Conservation (phyloP, 176 grass and related monocot species). For the Tuctoria greenei region DNA sequence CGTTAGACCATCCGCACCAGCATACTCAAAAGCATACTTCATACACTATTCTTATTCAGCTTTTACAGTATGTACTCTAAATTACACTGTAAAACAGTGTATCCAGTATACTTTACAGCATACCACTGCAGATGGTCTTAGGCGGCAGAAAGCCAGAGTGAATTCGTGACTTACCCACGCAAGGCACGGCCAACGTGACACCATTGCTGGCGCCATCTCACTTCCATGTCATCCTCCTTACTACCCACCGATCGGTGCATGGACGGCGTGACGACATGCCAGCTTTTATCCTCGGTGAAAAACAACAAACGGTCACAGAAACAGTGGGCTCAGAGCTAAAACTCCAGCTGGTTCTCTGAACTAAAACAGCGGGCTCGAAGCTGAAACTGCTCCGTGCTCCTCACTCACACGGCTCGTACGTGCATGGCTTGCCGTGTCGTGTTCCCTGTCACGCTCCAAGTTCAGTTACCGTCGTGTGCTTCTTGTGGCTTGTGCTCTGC, state of each 20-base stretch:
- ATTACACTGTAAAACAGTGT: no score
- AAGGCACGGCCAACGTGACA: not conserved
- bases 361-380: not conserved
- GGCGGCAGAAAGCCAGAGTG: constrained; percentile 1
- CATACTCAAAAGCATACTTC: no score
- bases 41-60: no score
- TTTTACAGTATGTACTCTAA: no score
- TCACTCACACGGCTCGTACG: no score
- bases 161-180: not conserved
- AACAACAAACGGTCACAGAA: not conserved
- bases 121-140: no score
- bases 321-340: not conserved
- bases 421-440: no score
- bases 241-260: not conserved
- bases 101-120: no score
- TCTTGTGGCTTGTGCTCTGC: no score
- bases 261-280: not conserved
- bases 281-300: not conserved
- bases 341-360: no score
- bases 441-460: not conserved
- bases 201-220: not conserved
- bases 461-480: not conserved
- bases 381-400: not conserved
- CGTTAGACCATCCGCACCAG: no score
- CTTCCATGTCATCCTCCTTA: not conserved